A percentile compares a stretch with the other conserved stretches of the same genome.
These are phyloP conservation scores for Boletus rubropictus DNA, from an alignment of 768 basidiomycete genomes.

Conservation along the genomic window DNA sequence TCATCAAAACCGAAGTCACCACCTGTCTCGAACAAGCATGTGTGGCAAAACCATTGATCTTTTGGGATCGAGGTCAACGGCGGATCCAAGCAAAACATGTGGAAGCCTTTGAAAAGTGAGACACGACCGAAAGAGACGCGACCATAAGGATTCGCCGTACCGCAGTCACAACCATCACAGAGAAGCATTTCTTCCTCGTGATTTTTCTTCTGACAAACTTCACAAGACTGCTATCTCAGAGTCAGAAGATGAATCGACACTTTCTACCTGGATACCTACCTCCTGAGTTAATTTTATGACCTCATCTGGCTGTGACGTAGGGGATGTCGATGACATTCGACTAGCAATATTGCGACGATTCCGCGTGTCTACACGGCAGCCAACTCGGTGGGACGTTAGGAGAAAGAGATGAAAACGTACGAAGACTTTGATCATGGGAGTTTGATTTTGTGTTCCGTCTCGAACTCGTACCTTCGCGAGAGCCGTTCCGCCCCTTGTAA, in stretches of 20 bases:
- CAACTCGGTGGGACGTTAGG: constrained; percentile 10
- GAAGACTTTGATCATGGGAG: constrained; percentile 44
- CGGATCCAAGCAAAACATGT: constrained; percentile 95
- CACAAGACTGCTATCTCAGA: constrained; percentile 68
- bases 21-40: constrained; percentile 85
- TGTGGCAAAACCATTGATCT: constrained; percentile 94
- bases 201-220: constrained; percentile 88
- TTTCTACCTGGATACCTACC: constrained; percentile 36
- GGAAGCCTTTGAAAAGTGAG: constrained; percentile 61
- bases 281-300: constrained; percentile 46
- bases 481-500: constrained; percentile 46
- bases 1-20: constrained; percentile 98
- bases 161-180: constrained; percentile 81
- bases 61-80: constrained; percentile 81
- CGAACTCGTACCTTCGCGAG: constrained; percentile 37
- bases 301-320: constrained; percentile 25
- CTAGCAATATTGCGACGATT: constrained; percentile 16
- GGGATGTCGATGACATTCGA: constrained; percentile 23
- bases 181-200: constrained; percentile 89
- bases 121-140: constrained; percentile 9
- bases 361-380: constrained; percentile 32
- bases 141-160: constrained; percentile 34
- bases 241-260: constrained; percentile 16
- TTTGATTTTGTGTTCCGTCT: constrained; percentile 49
- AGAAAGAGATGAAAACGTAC: constrained; percentile 26